A percentile compares a stretch with the other conserved stretches of the same genome.
These are phyloP conservation scores for Leccinum barrowsii DNA, from an alignment of 768 basidiomycete species.

Conservation along the genomic window DNA sequence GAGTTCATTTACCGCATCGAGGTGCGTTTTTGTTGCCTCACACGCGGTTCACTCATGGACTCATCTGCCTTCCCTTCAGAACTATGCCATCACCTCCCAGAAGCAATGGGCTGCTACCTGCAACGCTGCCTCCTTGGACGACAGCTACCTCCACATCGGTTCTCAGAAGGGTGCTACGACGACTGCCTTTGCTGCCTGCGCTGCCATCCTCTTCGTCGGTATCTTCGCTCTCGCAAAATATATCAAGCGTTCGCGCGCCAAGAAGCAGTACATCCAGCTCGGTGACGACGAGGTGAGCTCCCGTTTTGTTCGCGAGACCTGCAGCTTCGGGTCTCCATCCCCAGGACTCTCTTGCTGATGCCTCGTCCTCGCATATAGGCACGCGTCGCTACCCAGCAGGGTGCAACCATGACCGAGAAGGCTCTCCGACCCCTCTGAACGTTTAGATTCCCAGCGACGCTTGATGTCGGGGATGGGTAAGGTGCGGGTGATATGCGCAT, in stretches of 20 bases:
- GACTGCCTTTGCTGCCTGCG: conserved; percentile 32
- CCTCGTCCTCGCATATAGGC: conserved; percentile 7
- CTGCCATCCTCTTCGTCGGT: conserved; percentile 36
- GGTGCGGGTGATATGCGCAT: not conserved
- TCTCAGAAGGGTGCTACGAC: conserved; percentile 30
- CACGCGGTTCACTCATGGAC: conserved; percentile 1
- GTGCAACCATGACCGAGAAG: conserved; percentile 29
- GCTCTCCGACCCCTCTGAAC: conserved; percentile 24
- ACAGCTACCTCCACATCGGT: conserved; percentile 32
- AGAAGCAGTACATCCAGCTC: conserved; percentile 35
- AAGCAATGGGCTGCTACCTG: conserved; percentile 44
- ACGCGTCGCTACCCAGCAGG: conserved; percentile 14
- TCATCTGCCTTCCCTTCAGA: conserved; percentile 24
- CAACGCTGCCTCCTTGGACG: conserved; percentile 28
- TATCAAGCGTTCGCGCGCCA: conserved; percentile 33
- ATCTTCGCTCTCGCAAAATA: conserved; percentile 33
- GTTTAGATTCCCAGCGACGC: not conserved
- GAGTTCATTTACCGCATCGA: conserved; percentile 83
- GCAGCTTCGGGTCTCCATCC: conserved; percentile 10
- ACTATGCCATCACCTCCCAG: conserved; percentile 43
- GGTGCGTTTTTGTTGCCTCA: conserved; percentile 37
- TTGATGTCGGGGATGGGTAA: not conserved
- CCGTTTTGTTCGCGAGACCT: not conserved
- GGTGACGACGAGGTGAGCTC: conserved; percentile 36
- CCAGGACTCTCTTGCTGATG: not conserved